Base-by-base conservation (phyloP, 2,329 filamentous ascomycete species). In the Botrytis hyacinthi region DNA sequence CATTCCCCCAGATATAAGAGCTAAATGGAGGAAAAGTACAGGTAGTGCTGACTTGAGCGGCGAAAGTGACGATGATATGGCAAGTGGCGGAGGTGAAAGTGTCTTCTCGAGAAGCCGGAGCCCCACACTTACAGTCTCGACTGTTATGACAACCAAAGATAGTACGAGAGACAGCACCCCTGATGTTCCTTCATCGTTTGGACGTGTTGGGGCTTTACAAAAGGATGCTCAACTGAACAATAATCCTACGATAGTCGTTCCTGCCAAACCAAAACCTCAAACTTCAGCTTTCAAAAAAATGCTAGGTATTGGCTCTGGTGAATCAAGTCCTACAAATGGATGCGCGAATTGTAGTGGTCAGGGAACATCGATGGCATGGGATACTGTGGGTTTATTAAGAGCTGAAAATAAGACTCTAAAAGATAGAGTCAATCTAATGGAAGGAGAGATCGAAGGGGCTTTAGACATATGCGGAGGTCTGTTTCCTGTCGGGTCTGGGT, bases 381-480 rank as follows among this genome's bases (percentile, higher is more conserved):
- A 91, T 78, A 90, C 89, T 6, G 89, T 90, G n/a, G 85, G 86
- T 70, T 75, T 90, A 65, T 81, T 91, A 74, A 84, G 88, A 57
- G 87, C 88, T 65, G 90, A 92, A 83, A 92, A 92, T 76, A 86
- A 84, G 78, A 85, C 85, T 14, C 80, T 92, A 68, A 91, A 91
- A 83, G 83, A 85, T 57, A 83, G 88, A 32, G 87, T 92, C 5
- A 84, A 85, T 29, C 84, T 88, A 76, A 80, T 92, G 4, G 89
- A 92, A 81, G 84, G 82, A 4, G 88, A 85, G 6, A 86, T 92
- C 8, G 89, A 91, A 51, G 86, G 86, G 10, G 89, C 88, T 2
- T 80, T 92, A 72, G 89, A 73, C 61, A 66, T 76, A 26, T 76
- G 74, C 70, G 71, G 62, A 44, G 71, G 71, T 46, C 35, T 72